These are phyloP conservation scores for Suillus cothurnatus DNA, from an alignment of 768 basidiomycete species.

Conservation along the genomic window DNA sequence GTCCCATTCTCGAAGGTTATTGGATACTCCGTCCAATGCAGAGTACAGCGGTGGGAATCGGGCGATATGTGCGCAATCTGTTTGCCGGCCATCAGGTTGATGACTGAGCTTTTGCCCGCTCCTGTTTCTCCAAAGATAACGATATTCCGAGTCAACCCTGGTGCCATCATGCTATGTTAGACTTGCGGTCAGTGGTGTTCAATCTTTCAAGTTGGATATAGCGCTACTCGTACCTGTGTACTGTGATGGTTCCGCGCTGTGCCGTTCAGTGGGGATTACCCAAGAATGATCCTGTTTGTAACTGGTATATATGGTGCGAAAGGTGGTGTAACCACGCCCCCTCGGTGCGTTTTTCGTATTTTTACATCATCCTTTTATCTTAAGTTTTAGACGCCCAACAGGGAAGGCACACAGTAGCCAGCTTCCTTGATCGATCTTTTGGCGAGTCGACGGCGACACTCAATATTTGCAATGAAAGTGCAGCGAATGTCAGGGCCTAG, in stretches of 20 bases:
- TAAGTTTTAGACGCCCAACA: neutral
- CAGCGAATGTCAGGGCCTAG: neutral
- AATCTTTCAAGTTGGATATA: neutral
- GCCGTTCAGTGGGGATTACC: neutral
- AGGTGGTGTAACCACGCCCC: neutral
- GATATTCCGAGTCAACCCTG: conserved; percentile 33
- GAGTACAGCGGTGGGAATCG: conserved; percentile 40
- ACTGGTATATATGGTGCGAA: neutral
- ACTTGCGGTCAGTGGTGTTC: neutral
- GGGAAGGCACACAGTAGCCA: neutral
- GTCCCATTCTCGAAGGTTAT: conserved; percentile 21
- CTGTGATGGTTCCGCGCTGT: neutral
- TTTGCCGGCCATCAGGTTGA: conserved; percentile 34
- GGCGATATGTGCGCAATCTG: conserved; percentile 26
- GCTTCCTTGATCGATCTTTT: neutral
- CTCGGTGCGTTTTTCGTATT: neutral
- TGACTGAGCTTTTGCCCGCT: conserved; percentile 36
- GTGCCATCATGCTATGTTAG: neutral
- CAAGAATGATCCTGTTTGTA: neutral
- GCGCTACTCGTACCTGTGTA: neutral
- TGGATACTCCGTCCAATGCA: conserved; percentile 31
- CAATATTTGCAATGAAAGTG: neutral
- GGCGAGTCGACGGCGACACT: neutral
- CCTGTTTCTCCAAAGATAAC: conserved; percentile 49
- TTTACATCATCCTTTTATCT: neutral